Base-by-base conservation (phyloP, 352 stramenopile species). In the Halophytophthora polymorphica region DNA sequence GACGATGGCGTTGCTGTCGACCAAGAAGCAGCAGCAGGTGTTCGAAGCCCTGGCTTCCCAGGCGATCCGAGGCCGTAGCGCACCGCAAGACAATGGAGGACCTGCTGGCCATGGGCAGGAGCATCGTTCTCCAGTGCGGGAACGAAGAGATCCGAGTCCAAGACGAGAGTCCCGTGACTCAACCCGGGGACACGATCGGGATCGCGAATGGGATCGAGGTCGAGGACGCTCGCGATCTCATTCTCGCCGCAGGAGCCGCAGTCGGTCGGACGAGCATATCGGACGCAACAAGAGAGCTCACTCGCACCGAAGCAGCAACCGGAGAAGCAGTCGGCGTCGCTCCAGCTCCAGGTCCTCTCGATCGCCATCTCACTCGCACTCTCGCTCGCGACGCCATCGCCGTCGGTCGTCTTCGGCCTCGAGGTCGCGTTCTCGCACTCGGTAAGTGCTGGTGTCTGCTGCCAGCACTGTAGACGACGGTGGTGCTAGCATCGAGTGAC, bases 291-390 rank as follows among this genome's bases (percentile, higher is more conserved):
- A 35, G 12, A n/a, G n/a, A n/a, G n/a, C 33, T 42, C 56, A 33
- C 18, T 23, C 33, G 14, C 34, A 55, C 52, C 56, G 25, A 10
- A 45, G 50, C 21, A 53, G 43, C 6, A 67, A 50, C 28, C 59
- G 44, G 40, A 50, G 35, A 44, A 56, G 53, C 25, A 61, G 58
- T 35, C 54, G 44, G 19, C 46, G 45, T 35, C 63, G 54, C 29
- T 82, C 68, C 5, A 29, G 28, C 28, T 82, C 69, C 2, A 48
- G 36, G 2, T 64, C 53, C 37, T 62, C 60, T 40, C 67, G 53
- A 15, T 81, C 66, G 14, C 56, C 58, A 17, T 83, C 70, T 56
- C 62, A 66, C 22, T 71, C 51, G n/a, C 49, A 52, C n/a, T 80
- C 71, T 15, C 58, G 51, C n/a, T 61, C 45, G 36, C 69, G 41